These are phyloP conservation scores for Alternaria metachromatica DNA, from an alignment of 2,329 filamentous ascomycete species.

Conservation along the genomic window DNA sequence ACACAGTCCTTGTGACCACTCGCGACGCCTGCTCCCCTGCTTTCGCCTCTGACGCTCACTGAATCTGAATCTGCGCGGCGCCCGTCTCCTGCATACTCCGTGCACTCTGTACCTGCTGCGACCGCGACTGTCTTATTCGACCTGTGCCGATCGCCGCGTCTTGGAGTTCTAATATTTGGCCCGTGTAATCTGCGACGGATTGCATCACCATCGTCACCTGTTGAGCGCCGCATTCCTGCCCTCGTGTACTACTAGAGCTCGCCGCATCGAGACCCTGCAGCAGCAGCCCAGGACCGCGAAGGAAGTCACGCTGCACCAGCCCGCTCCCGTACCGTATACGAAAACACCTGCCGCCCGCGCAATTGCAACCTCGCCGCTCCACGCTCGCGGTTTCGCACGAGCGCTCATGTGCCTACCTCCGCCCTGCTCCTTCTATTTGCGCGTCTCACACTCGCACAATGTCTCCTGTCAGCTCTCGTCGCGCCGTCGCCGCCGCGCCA, in stretches of 20 bases:
- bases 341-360: conserved; percentile 4
- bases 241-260: conserved; percentile 23
- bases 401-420: conserved; percentile 49
- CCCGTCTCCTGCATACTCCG: conserved; percentile 18
- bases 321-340: conserved; percentile 6
- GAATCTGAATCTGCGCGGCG: conserved; percentile 20
- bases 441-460: conserved; percentile 46
- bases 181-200: conserved; percentile 15
- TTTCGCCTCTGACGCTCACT: conserved; percentile 21
- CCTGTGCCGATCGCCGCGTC: conserved; percentile 5
- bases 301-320: conserved; percentile 23
- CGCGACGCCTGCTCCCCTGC: conserved; percentile 23
- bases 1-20: conserved; percentile 34
- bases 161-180: conserved; percentile 6
- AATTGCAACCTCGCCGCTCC: conserved; percentile 19
- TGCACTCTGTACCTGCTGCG: conserved; percentile 12
- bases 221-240: conserved; percentile 13
- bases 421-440: conserved; percentile 44
- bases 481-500: conserved; percentile 40
- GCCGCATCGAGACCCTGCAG: conserved; percentile 28
- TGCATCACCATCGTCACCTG: conserved; percentile 22
- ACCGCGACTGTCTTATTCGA: conserved; percentile 8
- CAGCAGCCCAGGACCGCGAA: conserved; percentile 6
- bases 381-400: conserved; percentile 35
- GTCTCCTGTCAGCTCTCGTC: conserved; percentile 42